phyloP scores from a whole-genome alignment of 495 filamentous ascomycete species.

The Poronia punctata region DNA sequence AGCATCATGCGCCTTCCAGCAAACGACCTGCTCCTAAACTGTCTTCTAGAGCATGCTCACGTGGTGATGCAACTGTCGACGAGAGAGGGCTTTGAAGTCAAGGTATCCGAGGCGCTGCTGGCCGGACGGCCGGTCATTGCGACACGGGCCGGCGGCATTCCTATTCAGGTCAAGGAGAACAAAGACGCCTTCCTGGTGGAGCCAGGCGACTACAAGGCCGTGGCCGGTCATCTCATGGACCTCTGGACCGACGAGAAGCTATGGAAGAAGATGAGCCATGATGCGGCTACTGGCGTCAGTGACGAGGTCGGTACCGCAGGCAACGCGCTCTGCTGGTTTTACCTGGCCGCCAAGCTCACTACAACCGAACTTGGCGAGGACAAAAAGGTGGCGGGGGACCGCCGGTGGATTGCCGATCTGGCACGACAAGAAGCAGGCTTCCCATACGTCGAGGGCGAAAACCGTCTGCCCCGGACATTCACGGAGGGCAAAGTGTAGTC shows the following conservation, averaged over 20 bases:
- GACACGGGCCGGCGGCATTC: constrained; percentile 72
- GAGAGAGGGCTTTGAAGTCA: constrained; percentile 83
- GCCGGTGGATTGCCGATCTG: constrained; percentile 72
- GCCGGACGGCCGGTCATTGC: constrained; percentile 80
- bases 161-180: constrained; percentile 66
- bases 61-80: constrained; percentile 75
- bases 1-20: constrained; percentile 72
- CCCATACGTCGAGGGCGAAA: constrained; percentile 54
- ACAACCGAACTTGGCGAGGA: constrained; percentile 34
- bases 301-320: constrained; percentile 83
- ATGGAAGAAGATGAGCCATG: constrained; percentile 61
- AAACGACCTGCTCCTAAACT: constrained; percentile 76
- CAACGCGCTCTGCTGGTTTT: constrained; percentile 72
- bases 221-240: constrained; percentile 61
- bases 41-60: constrained; percentile 65
- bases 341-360: constrained; percentile 58
- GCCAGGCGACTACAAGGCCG: constrained; percentile 63
- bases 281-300: constrained; percentile 58
- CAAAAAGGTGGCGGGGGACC: constrained; percentile 35
- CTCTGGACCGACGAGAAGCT: constrained; percentile 60
- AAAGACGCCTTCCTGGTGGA: constrained; percentile 74
- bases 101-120: constrained; percentile 81
- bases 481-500: constrained; percentile 23
- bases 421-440: constrained; percentile 60
- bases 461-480: constrained; percentile 47